Base-by-base conservation (phyloP, 495 filamentous ascomycete species). In the Neurospora tetrasperma region DNA sequence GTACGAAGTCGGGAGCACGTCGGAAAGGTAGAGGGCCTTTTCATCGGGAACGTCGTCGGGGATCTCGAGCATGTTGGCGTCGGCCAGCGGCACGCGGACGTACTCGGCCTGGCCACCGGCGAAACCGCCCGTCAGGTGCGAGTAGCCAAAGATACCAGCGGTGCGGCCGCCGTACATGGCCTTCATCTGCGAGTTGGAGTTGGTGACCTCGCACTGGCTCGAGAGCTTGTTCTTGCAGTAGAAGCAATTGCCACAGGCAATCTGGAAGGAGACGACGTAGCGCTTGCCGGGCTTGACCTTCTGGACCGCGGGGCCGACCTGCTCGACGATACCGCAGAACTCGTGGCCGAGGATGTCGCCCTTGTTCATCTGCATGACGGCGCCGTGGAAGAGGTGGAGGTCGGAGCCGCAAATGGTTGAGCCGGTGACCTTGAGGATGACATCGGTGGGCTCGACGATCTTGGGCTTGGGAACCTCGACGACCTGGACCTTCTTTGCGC, bases 331-430 rank as follows among this genome's bases (percentile, higher is more conserved):
- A 54, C 94, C 94, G 77, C 91, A 94, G 83, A 93, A 96, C 76
- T 97, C 94, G 79, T 97, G 93, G 66, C 94, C 94, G 0, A 97
- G 86, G 69, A 97, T 94, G 82, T 97, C 94, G 54, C 94, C 93
- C 75, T 92, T 91, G 74, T 90, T 82, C 43, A 97, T 75, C 77
- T 96, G 86, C 5, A 94, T 82, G 38, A 97, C 86, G 23, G 83
- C 80, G 39, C 89, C 90, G 76, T 97, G 93, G 42, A 91, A 87
- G 31, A 97, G 83, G 77, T 97, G 94, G 10, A 97, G 84, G 75
- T 98, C 94, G 72, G 88, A 91, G 4, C 94, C 94, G 82, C 94
- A 97, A 72, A 98, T 89, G 0, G 93, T 97, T 72, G 86, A 90
- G 1, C 93, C 93, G 1, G 94, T 97, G 35, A 97, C 88, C 73